These are phyloP conservation scores for Rhododendron williamsianum DNA, from an alignment of 148 eudicot genomes.

Conservation along the genomic window DNA sequence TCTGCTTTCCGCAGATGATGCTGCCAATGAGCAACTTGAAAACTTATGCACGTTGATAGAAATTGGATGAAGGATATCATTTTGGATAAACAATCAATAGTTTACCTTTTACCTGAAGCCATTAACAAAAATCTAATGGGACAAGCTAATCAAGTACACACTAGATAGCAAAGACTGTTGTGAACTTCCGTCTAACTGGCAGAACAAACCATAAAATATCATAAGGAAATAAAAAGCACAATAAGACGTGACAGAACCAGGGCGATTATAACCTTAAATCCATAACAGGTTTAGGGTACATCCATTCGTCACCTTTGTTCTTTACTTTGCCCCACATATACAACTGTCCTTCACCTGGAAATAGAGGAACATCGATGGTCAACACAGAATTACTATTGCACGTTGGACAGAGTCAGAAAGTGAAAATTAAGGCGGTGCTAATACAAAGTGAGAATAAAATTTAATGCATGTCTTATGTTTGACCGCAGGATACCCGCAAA, in stretches of 20 bases:
- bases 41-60: neutral
- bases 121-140: neutral
- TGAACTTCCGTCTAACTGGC: too few relatives aligned
- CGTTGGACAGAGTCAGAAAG: neutral
- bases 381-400: neutral
- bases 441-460: too few relatives aligned
- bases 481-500: too few relatives aligned
- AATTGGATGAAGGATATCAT: neutral
- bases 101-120: neutral
- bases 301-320: conserved; percentile 88
- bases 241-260: neutral
- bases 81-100: neutral
- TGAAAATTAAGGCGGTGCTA: neutral
- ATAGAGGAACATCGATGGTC: neutral
- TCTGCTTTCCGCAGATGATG: neutral
- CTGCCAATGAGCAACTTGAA: neutral
- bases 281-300: conserved; percentile 97
- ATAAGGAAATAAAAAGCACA: neutral
- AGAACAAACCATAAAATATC: neutral
- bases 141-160: neutral
- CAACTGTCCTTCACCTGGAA: conserved; percentile 90
- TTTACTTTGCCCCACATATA: conserved; percentile 98
- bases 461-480: too few relatives aligned
- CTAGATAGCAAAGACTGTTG: too few relatives aligned
- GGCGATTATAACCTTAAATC: conserved; percentile 63